Evolutionary conservation across 1,284 basidiomycete genomes (phyloP), one percentile per base, ranked within the genome.

Genomic region (Cutaneotrichosporon cutaneum): DNA sequence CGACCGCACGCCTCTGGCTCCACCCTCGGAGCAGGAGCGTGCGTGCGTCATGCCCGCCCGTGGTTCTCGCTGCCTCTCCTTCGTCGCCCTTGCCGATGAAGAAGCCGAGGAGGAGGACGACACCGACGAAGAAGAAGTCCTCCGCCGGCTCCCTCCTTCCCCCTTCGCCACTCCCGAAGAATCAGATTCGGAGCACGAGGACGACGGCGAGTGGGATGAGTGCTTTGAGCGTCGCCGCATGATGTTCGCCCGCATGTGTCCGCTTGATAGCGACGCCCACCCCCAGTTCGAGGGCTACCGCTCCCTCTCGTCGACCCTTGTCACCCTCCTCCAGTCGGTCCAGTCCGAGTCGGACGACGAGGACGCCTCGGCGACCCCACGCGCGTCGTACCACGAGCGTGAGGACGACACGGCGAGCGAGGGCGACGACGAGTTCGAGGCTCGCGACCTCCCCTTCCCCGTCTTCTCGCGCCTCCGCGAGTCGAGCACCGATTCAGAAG

Each of bases 1-100:
- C 64, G 80, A 81, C 63, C 76, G 80, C 9, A 75, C 78, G 0
- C 78, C 80, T 0, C 72, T 81, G n/a, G 78, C 76, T 30, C 78
- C 79, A 1, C 80, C 80, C 8, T 73, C 74, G 2, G 70, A 72
- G 30, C 75, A 70, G 27, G 80, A 80, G 64, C 73, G 77, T 35
- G 67, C 71, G 2, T 81, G 79, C 57, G 68, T 72, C 3, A 66
- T 80, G n/a, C 79, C 79, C 4, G 77, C 72, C 33, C 71, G 80
- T 32, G 76, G 74, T 32, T 71, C 74, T 5, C 68, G 77, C 26
- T 73, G 70, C 56, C 58, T 75, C 26, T 64, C 65, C 2, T 54
- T 48, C 32, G 36, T 50, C 32, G 65, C 63, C 24, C 53, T 56
- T 50, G 67, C 68, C 10, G 61, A 66, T 6, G 61, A 67, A 30